These are phyloP conservation scores for Imleria badia DNA, from an alignment of 768 basidiomycete species.

Conservation along the genomic window DNA sequence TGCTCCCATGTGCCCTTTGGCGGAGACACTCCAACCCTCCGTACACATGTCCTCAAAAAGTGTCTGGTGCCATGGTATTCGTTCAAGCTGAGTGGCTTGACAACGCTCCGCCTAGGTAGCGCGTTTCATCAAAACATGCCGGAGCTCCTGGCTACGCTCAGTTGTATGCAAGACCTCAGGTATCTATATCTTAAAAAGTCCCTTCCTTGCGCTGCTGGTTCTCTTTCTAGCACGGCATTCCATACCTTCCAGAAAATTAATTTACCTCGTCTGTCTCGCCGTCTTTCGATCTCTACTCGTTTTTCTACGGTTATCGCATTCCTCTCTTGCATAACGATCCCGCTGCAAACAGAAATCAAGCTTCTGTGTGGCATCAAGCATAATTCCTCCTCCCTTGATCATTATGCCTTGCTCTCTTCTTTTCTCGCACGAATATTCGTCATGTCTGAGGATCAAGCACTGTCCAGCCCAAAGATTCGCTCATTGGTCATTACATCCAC, in stretches of 20 bases:
- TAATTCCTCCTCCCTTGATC: too few relatives aligned
- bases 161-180: slow-evolving; percentile 33
- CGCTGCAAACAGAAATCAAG: too few relatives aligned
- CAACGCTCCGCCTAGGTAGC: slow-evolving; percentile 13
- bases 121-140: slow-evolving; percentile 27
- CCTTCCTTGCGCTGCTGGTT: slow-evolving; percentile 17
- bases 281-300: too few relatives aligned
- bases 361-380: too few relatives aligned
- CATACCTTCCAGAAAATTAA: not conserved
- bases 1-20: not conserved
- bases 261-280: too few relatives aligned
- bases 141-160: slow-evolving; percentile 33
- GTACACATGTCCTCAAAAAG: not conserved
- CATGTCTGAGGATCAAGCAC: too few relatives aligned
- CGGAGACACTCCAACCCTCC: not conserved
- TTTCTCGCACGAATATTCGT: too few relatives aligned
- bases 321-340: too few relatives aligned
- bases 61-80: not conserved
- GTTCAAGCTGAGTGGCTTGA: slow-evolving; percentile 23
- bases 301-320: too few relatives aligned
- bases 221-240: not conserved
- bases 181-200: slow-evolving; percentile 33
- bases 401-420: too few relatives aligned
- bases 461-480: too few relatives aligned
- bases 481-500: too few relatives aligned